Conservation (phyloP, 83 land plant genomes). For the Larix sibirica region DNA sequence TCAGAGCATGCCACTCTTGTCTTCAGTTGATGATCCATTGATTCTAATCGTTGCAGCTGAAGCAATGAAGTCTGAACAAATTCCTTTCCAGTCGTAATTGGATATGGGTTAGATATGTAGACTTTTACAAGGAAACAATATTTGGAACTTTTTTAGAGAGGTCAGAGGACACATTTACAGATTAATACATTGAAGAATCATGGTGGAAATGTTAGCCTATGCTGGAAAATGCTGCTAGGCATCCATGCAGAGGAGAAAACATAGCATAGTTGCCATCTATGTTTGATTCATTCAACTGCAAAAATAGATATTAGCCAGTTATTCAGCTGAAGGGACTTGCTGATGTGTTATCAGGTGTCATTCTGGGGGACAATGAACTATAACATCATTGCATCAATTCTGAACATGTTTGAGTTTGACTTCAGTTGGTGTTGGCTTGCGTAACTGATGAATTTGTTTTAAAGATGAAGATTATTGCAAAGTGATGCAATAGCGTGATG, state of each 20-base stretch:
- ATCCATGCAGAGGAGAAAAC: not conserved
- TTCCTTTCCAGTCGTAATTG: not conserved
- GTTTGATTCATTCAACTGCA: not conserved
- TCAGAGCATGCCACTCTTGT: not conserved
- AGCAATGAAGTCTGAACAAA: not conserved
- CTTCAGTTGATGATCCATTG: not conserved
- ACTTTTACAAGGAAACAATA: not conserved
- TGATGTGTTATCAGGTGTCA: not conserved
- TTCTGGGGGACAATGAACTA: too few species aligned
- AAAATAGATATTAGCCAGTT: not conserved
- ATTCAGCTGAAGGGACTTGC: not conserved
- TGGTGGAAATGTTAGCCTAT: not conserved
- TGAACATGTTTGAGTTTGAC: not conserved
- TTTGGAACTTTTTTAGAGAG: not conserved
- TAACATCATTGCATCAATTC: not conserved
- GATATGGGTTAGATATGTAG: not conserved
- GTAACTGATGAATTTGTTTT: too few species aligned
- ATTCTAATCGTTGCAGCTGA: not conserved
- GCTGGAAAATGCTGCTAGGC: not conserved
- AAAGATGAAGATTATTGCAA: too few species aligned
- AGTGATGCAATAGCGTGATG: not conserved
- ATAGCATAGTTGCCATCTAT: not conserved
- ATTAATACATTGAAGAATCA: not conserved
- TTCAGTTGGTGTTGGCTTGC: not conserved
- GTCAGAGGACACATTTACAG: too few species aligned